Base-by-base conservation (phyloP, 2,329 filamentous ascomycete genomes). In the Gaeumannomyces tritici region DNA sequence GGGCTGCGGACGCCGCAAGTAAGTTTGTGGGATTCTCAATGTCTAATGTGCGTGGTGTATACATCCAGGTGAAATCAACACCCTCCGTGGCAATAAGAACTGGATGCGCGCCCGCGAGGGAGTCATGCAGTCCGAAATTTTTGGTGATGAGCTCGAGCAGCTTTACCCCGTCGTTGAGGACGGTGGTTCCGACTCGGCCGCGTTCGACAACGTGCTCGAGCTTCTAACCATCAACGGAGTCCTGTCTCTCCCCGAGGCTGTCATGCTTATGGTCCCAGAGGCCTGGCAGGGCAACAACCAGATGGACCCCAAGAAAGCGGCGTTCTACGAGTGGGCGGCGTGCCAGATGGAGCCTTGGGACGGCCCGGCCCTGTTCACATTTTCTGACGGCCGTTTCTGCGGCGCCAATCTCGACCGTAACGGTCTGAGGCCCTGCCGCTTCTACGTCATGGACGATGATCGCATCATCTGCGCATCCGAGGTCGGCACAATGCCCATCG, bases 291-390 rank as follows among this genome's bases (percentile, higher is more conserved):
- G 93, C 65, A 97, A 97, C 75, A 80, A 87, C 51, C 81, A 87
- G 64, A 96, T 98, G 89, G 93, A 97, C 70, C 91, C 92, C 63
- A 90, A 91, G 71, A 98, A 98, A 79, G 90, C 93, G 64, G 93
- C 93, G 61, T 98, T 97, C 78, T 98, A 98, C 77, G 93, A 98
- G 75, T 98, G 93, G 92, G 93, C 93, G 70, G 93, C 92, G 67
- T 98, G 93, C 76, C 90, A 96, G 81, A 98, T 98, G 93, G 93
- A 98, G 80, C 93, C 93, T 21, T 98, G 93, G 93, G 93, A 98
- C 76, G 93, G 93, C 24, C 93, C 93, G 42, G 93, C 93, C 62
- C 85, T 98, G 35, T 98, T 98, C 81, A 97, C 93, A 8, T 98
- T 98, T 76, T 91, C 93, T 31, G 93, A 98, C 74, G 93, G 93